Percentiles rank a stretch among this genome's conserved stretches.
These are phyloP conservation scores for Smittium culicis DNA, from an alignment of 371 early-diverging fungal genomes.

Conservation along the genomic window DNA sequence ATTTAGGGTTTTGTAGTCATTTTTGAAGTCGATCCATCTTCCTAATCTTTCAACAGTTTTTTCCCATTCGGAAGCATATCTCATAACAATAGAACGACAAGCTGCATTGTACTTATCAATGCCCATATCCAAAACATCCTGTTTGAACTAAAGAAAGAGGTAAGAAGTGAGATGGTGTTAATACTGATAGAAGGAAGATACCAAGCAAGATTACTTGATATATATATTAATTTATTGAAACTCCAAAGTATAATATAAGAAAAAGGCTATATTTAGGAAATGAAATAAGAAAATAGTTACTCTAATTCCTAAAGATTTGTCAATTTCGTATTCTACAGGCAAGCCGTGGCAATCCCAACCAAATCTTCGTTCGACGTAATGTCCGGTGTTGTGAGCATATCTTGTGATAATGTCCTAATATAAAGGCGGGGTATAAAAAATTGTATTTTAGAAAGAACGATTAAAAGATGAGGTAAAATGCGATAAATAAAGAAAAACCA, in stretches of 20 bases:
- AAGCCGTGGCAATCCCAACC: slow-evolving; percentile 99
- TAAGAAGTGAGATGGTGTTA: no score
- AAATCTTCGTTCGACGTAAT: slow-evolving; percentile 96
- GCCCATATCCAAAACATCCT: slow-evolving; percentile 94
- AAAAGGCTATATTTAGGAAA: neutral
- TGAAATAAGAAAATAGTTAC: slow-evolving; percentile 12
- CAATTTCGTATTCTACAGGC: slow-evolving; percentile 99
- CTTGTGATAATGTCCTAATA: slow-evolving; percentile 93
- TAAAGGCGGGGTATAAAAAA: no score
- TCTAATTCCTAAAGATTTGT: slow-evolving; percentile 91
- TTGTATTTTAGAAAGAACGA: neutral
- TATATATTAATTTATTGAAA: no score
- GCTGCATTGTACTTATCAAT: slow-evolving; percentile 98
- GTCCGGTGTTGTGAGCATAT: slow-evolving; percentile 94
- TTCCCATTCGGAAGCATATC: slow-evolving; percentile 96
- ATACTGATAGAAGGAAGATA: no score
- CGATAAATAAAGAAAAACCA: neutral
- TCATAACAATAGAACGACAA: slow-evolving; percentile 98
- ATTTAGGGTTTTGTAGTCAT: slow-evolving; percentile 98
- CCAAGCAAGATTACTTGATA: no score
- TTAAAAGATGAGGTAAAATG: neutral
- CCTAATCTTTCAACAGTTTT: slow-evolving; percentile 94
- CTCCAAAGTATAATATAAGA: neutral
- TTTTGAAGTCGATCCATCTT: slow-evolving; percentile 99
- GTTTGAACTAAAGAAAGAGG: slow-evolving; percentile 39